Conservation (phyloP, 192 early-diverging fungal genomes). For the Podila verticillata region DNA sequence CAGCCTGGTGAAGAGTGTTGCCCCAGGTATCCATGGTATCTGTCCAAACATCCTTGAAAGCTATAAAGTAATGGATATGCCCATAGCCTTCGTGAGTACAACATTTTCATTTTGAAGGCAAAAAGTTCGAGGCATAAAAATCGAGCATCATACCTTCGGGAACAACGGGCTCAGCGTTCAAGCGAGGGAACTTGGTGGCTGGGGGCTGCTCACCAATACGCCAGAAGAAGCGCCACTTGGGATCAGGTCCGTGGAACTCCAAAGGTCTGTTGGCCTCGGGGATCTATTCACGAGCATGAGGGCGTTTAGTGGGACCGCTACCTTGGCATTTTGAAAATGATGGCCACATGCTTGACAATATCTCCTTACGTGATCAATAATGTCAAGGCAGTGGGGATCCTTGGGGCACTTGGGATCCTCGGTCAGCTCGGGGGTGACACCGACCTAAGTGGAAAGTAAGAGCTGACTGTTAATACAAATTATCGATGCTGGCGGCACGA, state of each 20-base stretch:
- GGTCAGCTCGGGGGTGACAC: conserved; percentile 73
- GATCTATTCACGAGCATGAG: conserved; percentile 44
- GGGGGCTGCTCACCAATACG: conserved; percentile 66
- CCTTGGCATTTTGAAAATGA: neutral
- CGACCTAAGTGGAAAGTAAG: conserved; percentile 22
- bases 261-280: conserved; percentile 65
- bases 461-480: neutral
- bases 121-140: neutral
- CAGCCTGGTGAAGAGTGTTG: conserved; percentile 62
- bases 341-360: neutral
- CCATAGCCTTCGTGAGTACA: neutral
- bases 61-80: conserved; percentile 16
- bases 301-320: no score
- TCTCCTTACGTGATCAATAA: conserved; percentile 55
- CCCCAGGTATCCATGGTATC: conserved; percentile 74
- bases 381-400: conserved; percentile 65
- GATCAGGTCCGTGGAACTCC: conserved; percentile 63
- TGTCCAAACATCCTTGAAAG: conserved; percentile 72
- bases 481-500: no score
- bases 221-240: conserved; percentile 83
- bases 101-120: neutral
- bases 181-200: conserved; percentile 64
- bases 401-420: conserved; percentile 72
- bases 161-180: conserved; percentile 72
- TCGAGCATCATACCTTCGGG: conserved; percentile 59